Evolutionary conservation across 83 land plant species (phyloP).

Genomic region (Thuja plicata): DNA sequence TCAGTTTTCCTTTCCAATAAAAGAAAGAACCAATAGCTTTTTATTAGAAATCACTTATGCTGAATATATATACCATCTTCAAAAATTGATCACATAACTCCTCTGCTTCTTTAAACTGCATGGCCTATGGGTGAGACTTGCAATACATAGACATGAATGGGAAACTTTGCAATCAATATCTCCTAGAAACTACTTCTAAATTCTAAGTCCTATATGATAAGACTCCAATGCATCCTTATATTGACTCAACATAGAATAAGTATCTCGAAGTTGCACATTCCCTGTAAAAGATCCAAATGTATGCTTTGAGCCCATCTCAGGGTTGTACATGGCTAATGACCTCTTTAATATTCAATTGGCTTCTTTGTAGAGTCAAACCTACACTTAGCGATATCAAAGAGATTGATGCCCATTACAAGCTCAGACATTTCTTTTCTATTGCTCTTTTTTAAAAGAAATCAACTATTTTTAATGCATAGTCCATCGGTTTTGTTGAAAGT

Average conservation of each 20-base stretch:
- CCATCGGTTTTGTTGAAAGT: too few relatives aligned
- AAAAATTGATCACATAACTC: conserved; percentile 32
- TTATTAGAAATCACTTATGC: conserved; percentile 39
- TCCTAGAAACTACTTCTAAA: conserved; percentile 39
- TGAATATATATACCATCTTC: conserved; percentile 28
- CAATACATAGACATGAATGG: conserved; percentile 35
- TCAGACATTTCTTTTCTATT: conserved; percentile 19
- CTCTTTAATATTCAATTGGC: conserved; percentile 22
- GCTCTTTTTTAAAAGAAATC: conserved; percentile 10
- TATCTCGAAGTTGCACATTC: conserved; percentile 47
- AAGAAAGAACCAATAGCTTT: conserved; percentile 37
- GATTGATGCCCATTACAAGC: conserved; percentile 30
- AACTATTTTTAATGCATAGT: too few relatives aligned
- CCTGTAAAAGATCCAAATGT: conserved; percentile 43
- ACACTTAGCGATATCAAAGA: conserved; percentile 33
- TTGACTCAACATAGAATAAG: conserved; percentile 27
- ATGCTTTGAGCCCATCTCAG: conserved; percentile 23
- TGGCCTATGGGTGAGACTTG: conserved; percentile 41
- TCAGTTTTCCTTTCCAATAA: conserved; percentile 32
- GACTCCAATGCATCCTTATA: conserved; percentile 28
- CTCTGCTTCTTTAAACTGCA: conserved; percentile 43
- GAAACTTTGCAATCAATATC: conserved; percentile 37
- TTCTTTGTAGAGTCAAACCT: conserved; percentile 35
- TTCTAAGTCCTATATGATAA: conserved; percentile 30
- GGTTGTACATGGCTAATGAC: conserved; percentile 17